Evolutionary conservation across 345 rosid species (phyloP), one percentile per base, ranked within the genome.

Genomic region (Passiflora organensis): DNA sequence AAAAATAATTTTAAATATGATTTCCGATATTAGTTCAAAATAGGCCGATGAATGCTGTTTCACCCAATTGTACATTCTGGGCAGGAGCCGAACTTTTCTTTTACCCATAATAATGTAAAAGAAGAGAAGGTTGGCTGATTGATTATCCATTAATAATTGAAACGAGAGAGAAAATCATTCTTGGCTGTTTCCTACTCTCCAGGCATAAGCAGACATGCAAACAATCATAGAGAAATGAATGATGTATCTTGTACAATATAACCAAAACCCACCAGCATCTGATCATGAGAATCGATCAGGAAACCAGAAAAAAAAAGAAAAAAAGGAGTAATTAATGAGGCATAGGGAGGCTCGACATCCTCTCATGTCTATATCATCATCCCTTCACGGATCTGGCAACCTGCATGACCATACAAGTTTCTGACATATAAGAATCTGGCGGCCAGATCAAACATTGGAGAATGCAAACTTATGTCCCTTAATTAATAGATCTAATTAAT

Each of bases 321-420:
- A 46, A 1, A 16, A 10, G 32, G 24, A 5, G 6, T 10, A 19
- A 36, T 34, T 13, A 12, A 36, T 23, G 43, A 22, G 24, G 39
- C 14, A 44, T 8, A 15, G 19, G 19, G 48, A 32, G 16, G 46
- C 44, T 62, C 71, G 82, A 71, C 82, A 82, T 77, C 82, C 82
- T 70, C 66, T 77, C 84, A 75, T 79, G 81, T 77, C 78, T 72
- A 66, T 63, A 61, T 64, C 72, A 34, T 57, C 67, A 18, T 32
- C 17, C 47, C 10, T 64, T 65, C 64, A 24, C 58, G 10, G 42
- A 58, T 64, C 70, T 59, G 45, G 50, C 60, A 57, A 67, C 74
- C 87, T 74, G 82, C 74, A 63, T 55, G 6, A 21, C 21, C 51
- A 49, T 24, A 22, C 13, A 14, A 38, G 11, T 10, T 58, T n/a